Evolutionary conservation across 2,329 filamentous ascomycete species (phyloP).

Genomic region (Aspergillus pseudotamarii): DNA sequence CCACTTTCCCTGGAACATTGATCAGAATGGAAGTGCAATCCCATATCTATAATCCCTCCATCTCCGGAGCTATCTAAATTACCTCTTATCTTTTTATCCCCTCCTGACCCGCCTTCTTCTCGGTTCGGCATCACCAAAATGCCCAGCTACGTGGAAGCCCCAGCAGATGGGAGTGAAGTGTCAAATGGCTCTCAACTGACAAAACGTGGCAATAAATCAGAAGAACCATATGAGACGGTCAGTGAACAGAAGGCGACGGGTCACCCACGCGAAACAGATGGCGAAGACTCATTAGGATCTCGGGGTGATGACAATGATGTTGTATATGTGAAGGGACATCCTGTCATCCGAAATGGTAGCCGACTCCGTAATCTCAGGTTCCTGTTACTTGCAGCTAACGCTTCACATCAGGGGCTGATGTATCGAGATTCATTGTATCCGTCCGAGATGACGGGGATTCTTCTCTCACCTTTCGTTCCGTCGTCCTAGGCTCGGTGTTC

Average conservation of each 20-base stretch:
- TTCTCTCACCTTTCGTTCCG: slow-evolving; percentile 24
- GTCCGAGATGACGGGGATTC: slow-evolving; percentile 24
- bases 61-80: not conserved
- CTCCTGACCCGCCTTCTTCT: not conserved
- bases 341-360: not conserved
- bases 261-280: not conserved
- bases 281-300: not conserved
- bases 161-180: not conserved
- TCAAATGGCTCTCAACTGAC: not conserved
- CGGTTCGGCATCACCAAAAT: not conserved
- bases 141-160: not conserved
- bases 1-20: not conserved
- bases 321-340: slow-evolving; percentile 1
- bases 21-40: not conserved
- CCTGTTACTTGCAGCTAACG: not conserved
- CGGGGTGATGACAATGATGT: not conserved
- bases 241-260: not conserved
- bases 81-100: not conserved
- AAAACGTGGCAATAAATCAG: not conserved
- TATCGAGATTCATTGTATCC: slow-evolving; percentile 25
- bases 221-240: not conserved
- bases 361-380: too few species aligned
- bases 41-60: not conserved
- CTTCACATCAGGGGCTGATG: slow-evolving; percentile 17
- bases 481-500: slow-evolving; percentile 23